A percentile compares a stretch with the other conserved stretches of the same genome.
These are phyloP conservation scores for Kodamaea restingae DNA, from an alignment of 805 yeast species.

Conservation along the genomic window DNA sequence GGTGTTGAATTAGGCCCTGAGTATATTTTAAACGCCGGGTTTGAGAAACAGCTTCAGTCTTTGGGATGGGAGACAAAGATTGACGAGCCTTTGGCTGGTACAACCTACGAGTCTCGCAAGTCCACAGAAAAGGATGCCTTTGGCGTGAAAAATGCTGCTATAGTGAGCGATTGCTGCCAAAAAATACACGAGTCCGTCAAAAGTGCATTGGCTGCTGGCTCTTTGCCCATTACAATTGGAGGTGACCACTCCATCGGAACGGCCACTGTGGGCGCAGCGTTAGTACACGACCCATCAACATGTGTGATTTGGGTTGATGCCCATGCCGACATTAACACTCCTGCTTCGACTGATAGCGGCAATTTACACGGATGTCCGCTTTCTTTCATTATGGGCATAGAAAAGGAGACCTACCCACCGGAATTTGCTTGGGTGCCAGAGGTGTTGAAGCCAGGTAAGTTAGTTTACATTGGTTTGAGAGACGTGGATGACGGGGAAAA, in stretches of 20 bases:
- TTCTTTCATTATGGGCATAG: slow-evolving; percentile 82
- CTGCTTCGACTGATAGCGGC: slow-evolving; percentile 77
- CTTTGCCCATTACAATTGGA: slow-evolving; percentile 81
- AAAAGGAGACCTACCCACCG: slow-evolving; percentile 61
- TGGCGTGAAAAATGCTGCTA: slow-evolving; percentile 69
- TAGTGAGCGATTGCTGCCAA: slow-evolving; percentile 72
- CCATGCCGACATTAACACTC: slow-evolving; percentile 94
- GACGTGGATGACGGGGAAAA: slow-evolving; percentile 90
- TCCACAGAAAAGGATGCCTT: slow-evolving; percentile 39
- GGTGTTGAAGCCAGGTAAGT: slow-evolving; percentile 58
- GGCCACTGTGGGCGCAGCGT: slow-evolving; percentile 84
- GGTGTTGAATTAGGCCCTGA: slow-evolving; percentile 97
- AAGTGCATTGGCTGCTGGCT: slow-evolving; percentile 41
- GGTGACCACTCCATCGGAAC: slow-evolving; percentile 97
- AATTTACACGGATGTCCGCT: slow-evolving; percentile 97
- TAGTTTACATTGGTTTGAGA: slow-evolving; percentile 91
- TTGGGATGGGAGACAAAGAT: slow-evolving; percentile 70
- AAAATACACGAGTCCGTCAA: slow-evolving; percentile 59
- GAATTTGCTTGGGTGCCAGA: slow-evolving; percentile 79
- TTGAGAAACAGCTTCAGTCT: slow-evolving; percentile 54
- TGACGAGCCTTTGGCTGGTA: slow-evolving; percentile 49
- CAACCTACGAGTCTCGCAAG: slow-evolving; percentile 43
- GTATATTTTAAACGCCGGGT: slow-evolving; percentile 67
- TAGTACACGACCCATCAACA: slow-evolving; percentile 76
- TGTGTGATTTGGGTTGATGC: slow-evolving; percentile 96